Percentiles rank a stretch among this genome's conserved stretches.
Evolutionary conservation across 73 alveolate genomes (phyloP).

Genomic region (Stentor roeselii): DNA sequence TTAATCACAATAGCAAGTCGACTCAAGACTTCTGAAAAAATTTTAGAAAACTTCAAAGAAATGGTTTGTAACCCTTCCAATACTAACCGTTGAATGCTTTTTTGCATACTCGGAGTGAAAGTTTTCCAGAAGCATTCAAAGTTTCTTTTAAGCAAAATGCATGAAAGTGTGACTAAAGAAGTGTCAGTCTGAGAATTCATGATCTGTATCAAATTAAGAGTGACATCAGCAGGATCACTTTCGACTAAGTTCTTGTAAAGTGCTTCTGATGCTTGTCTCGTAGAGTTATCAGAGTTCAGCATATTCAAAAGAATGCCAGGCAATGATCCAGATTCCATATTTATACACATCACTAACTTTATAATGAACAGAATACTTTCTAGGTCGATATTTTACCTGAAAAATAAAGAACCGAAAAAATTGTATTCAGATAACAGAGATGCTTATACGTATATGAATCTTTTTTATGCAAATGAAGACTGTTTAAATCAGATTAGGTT

Average conservation of each 20-base stretch:
- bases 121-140: background rate
- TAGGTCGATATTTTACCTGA: background rate
- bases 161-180: background rate
- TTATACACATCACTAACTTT: too few species aligned
- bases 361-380: background rate
- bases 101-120: background rate
- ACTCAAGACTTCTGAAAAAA: background rate
- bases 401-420: background rate
- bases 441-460: background rate
- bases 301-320: background rate
- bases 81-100: background rate
- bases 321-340: too few species aligned
- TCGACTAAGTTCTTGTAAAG: background rate
- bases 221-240: background rate
- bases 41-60: background rate
- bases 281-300: background rate
- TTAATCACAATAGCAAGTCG: background rate
- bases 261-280: background rate
- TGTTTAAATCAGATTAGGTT: background rate
- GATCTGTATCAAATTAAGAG: too few species aligned
- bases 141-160: background rate
- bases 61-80: background rate
- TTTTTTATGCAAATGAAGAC: background rate
- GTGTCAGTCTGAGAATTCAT: background rate
- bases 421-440: background rate